Base-by-base conservation (phyloP, 352 stramenopile genomes). In the Phytophthora meadii region DNA sequence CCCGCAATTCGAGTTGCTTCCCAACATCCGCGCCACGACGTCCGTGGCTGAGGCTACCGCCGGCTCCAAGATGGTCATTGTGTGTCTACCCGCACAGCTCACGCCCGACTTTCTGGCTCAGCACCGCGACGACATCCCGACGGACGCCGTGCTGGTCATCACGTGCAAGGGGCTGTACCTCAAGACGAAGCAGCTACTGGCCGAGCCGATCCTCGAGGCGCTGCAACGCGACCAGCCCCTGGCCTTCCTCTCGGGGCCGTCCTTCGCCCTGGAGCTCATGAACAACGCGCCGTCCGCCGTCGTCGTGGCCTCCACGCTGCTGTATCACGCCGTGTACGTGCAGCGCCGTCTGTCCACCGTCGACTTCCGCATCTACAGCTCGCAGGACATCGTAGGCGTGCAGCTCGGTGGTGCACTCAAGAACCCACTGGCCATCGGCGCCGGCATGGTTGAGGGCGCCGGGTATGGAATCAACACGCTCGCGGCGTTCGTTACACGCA, bases 351-450 rank as follows among this genome's bases (percentile, higher is more conserved):
- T 98, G 39, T 96, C 82, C 36, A 95, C 92, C 41, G 81, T 97
- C 22, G 79, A 93, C 58, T 99, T 99, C 69, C 92, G 95, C 47
- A 90, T 98, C 37, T 99, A 98, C 83, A 93, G 82, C 64, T 93
- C 84, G 5, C 84, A 93, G 54, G 96, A 99, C 78, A 92, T 97
- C 50, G 90, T 99, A 63, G 97, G 97, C 54, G 93, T 99, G 22
- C 96, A 99, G 73, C 84, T 99, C 32, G 96, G 97, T 41, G 97
- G 97, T 7, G 97, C 97, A 12, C 88, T 99, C 41, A 99, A 99
- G 77, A 99, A 99, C 77, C 95, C 98, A 2, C 93, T 99, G 72
- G 97, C 97, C 9, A 93, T 99, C 41, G 97, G 95, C 37, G 96
- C 96, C 34, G 97, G 97, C 28, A 99, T 99, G 94, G 97, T 97